Percentiles rank a stretch among this genome's conserved stretches.
These are phyloP conservation scores for Mikania micrantha DNA, from an alignment of 129 eudicot species.

Conservation along the genomic window DNA sequence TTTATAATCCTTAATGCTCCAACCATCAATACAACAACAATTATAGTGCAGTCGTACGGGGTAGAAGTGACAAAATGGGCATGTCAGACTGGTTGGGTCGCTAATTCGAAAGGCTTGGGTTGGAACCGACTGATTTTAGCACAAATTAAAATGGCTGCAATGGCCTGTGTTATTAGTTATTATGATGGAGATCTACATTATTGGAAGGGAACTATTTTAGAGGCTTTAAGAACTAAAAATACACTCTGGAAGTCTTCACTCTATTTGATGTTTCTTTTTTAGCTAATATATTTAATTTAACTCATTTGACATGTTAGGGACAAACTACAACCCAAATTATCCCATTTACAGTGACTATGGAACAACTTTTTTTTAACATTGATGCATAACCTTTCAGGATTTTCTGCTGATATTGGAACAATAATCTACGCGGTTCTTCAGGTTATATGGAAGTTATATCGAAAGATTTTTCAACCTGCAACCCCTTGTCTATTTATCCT, in stretches of 20 bases:
- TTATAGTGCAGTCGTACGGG: background rate
- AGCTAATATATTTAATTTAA: background rate
- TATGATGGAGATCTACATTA: background rate
- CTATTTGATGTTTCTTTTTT: background rate
- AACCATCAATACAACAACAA: background rate
- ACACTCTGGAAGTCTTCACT: background rate
- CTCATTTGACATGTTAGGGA: background rate
- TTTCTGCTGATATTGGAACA: conserved; percentile 69
- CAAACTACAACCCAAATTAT: background rate
- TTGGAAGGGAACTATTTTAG: background rate
- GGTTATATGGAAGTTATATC: conserved; percentile 26
- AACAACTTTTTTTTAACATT: background rate
- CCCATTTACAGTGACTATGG: background rate
- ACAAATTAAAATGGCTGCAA: background rate
- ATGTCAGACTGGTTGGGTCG: background rate
- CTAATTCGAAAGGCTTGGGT: background rate
- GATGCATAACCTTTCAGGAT: conserved; percentile 33
- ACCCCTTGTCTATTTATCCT: background rate
- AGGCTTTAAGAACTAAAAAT: background rate
- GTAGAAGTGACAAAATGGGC: background rate
- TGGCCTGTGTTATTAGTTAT: background rate
- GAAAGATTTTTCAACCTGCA: background rate
- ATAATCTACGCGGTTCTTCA: conserved; percentile 61
- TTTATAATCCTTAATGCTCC: background rate
- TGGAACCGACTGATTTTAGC: background rate